Evolutionary conservation across 805 yeast species (phyloP), one percentile per base, ranked within the genome.

Genomic region (Starmerella bombicola): DNA sequence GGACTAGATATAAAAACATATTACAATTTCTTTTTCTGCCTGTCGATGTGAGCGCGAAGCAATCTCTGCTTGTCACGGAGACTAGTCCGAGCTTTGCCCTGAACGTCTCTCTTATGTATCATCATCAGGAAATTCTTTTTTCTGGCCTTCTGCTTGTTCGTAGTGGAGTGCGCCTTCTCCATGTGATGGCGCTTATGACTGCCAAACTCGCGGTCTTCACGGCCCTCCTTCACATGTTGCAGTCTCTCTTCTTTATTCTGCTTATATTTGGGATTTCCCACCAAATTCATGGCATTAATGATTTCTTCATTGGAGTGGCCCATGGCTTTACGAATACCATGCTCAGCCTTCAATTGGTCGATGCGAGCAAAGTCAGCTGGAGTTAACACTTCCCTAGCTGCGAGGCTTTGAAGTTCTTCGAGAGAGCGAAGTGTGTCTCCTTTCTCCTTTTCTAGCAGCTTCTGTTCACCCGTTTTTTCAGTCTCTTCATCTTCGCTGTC

Each of bases 121-220:
- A 82, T 82, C 99, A 91, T 91, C 59, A 91, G 88, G 58, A 85
- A 91, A 65, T 91, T 91, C 95, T 91, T 91, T 84, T 84, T 84
- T 62, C 97, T 74, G 19, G 85, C 93, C 74, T 91, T 91, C 64
- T 93, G 96, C 63, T 76, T 76, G 62, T 91, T 91, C 2, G 99
- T 91, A 9, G 97, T 86, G 22, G 94, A 82, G 58, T 80, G 96
- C 15, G 73, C 69, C 41, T 71, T 71, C 19, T 76, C 79, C 46
- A 74, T 74, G 29, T 60, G 62, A 56, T 77, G 67, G 62, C 78
- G 78, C 66, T 75, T 81, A 59, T 78, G 74, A 16, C 94, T 80
- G 20, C 96, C 95, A 55, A 77, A 88, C 42, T 81, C 94, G 58
- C 96, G 74, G 44, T 77, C 98, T 54, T 85, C 95, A 59, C 85